These are phyloP conservation scores for Excoecaria cochinchinensis DNA, from an alignment of 345 rosid genomes.

Conservation along the genomic window DNA sequence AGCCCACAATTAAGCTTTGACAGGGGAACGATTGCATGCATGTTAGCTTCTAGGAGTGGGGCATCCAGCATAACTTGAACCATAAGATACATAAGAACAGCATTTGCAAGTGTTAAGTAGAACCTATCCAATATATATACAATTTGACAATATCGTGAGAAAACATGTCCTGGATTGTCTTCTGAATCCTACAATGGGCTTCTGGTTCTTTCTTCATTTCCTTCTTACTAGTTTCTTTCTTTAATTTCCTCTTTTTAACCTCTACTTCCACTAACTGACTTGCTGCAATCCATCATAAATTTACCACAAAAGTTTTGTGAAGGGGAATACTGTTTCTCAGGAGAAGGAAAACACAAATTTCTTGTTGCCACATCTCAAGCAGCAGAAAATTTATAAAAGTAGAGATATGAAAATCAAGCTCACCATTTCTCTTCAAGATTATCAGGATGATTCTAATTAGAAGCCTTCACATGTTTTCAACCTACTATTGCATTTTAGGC, in stretches of 20 bases:
- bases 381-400: background rate
- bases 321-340: too few species aligned
- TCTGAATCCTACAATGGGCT: background rate
- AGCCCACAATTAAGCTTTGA: background rate
- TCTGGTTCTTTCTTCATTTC: background rate
- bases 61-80: background rate
- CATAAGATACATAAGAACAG: background rate
- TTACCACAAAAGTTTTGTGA: background rate
- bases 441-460: background rate
- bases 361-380: background rate
- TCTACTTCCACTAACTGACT: background rate
- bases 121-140: background rate
- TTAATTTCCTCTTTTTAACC: background rate
- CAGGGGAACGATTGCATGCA: background rate
- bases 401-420: background rate
- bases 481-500: background rate
- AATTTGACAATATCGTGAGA: background rate
- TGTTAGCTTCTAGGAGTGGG: background rate
- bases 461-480: background rate
- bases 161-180: background rate
- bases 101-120: background rate
- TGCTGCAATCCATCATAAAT: background rate
- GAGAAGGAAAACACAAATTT: background rate
- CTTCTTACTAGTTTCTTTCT: background rate
- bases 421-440: background rate